Evolutionary conservation across 805 yeast species (phyloP), one percentile per base, ranked within the genome.

Genomic region (Zygosaccharomyces lentus): DNA sequence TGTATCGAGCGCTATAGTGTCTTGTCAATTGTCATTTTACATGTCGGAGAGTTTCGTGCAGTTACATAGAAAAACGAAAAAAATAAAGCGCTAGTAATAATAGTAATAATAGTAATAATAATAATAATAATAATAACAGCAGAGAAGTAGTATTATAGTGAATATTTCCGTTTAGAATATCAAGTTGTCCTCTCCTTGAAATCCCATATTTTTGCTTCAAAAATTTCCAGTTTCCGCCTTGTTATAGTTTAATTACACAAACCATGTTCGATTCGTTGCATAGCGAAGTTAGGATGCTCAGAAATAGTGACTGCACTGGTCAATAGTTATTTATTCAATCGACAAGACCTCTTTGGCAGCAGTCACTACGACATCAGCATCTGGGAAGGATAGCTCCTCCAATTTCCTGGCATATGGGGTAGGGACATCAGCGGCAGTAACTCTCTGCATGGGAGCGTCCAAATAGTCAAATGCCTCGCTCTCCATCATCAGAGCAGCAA

Each of bases 341-440:
- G 87, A 80, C 69, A 86, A 75, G 38, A 83, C 90, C 70, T 84
- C 84, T 73, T 82, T 87, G 57, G 78, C 77, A 57, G 89, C 97
- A 78, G 89, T 84, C 65, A 86, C 79, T 61, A 93, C 86, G 55
- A 89, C 80, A 64, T 87, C 91, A 46, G 87, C 77, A 69, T 90
- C 96, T 71, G 99, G 99, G 96, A 93, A 93, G 46, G 98, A 96
- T 67, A 93, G 87, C 74, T 86, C 95, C 81, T 93, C 99, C 67
- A 93, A 80, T 74, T 84, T 90, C 71, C 82, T 80, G 60, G 96
- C 96, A 68, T 93, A 93, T 55, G 99, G 99, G 58, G 99, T 93
- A 71, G 99, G 99, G 26, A 90, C 97, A 75, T 93, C 99, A 67
- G 98, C 95, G 70, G 99, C 99, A 49, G 99, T 93, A 62, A 90